These are phyloP conservation scores for Brettanomyces custersianus DNA, from an alignment of 805 yeast genomes.

Conservation along the genomic window DNA sequence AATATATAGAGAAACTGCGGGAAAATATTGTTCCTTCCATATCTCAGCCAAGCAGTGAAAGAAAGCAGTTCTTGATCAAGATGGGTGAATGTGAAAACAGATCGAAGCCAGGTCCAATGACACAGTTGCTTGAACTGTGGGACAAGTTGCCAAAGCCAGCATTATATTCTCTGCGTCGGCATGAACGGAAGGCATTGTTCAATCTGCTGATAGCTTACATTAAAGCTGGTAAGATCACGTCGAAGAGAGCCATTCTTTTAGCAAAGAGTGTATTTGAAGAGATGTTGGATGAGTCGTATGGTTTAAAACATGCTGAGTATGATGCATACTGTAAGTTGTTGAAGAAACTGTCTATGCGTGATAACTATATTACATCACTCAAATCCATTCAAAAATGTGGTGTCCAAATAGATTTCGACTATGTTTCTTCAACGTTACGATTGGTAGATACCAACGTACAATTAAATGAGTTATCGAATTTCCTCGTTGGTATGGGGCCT, in stretches of 20 bases:
- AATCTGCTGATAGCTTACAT: too few species aligned
- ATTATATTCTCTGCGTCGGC: not conserved
- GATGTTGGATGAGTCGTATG: not conserved
- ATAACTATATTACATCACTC: too few species aligned
- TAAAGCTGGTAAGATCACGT: too few species aligned
- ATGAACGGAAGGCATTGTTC: too few species aligned
- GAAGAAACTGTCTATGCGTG: too few species aligned
- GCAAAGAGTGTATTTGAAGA: too few species aligned
- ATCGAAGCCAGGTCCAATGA: too few species aligned
- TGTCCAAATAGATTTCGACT: not conserved
- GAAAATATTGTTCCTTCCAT: not conserved
- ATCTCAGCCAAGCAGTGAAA: not conserved
- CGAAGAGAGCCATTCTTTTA: too few species aligned
- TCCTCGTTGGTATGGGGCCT: not conserved
- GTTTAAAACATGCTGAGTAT: conserved; percentile 3
- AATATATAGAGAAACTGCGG: not conserved
- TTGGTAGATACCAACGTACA: not conserved
- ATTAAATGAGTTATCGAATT: not conserved
- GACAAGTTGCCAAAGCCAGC: not conserved
- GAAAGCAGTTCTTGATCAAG: not conserved
- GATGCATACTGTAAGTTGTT: conserved; percentile 1
- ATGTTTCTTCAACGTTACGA: not conserved
- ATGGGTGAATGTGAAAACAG: too few species aligned
- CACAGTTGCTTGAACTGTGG: too few species aligned
- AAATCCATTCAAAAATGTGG: too few species aligned